These are phyloP conservation scores for Marasmius fiardii DNA, from an alignment of 1,284 basidiomycete species.

Conservation along the genomic window DNA sequence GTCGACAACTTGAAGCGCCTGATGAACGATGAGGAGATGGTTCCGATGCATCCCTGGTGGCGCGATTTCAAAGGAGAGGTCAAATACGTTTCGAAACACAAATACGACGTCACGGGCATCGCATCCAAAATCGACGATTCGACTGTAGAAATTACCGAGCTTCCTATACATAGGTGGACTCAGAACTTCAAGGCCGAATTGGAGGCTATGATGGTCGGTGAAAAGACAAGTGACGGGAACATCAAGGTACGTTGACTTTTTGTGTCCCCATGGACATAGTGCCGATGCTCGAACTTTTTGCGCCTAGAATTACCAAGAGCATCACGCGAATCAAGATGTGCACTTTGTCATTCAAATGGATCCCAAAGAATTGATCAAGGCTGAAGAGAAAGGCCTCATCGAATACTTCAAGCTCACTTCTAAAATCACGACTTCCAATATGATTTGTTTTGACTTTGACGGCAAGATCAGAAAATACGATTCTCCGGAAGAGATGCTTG, in stretches of 20 bases:
- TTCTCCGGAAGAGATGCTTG: constrained; percentile 88
- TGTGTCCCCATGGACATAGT: background rate
- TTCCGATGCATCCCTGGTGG: constrained; percentile 96
- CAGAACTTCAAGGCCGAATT: constrained; percentile 89
- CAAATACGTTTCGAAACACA: constrained; percentile 78
- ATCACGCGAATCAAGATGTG: constrained; percentile 91
- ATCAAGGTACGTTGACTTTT: constrained; percentile 50
- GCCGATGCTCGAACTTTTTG: background rate
- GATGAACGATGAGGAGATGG: constrained; percentile 84
- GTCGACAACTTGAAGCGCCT: constrained; percentile 85
- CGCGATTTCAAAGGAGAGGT: constrained; percentile 92
- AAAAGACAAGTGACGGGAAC: constrained; percentile 62
- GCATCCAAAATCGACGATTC: constrained; percentile 80
- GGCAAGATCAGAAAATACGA: constrained; percentile 96
- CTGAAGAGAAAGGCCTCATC: constrained; percentile 84
- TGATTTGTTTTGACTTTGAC: constrained; percentile 98
- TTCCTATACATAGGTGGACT: constrained; percentile 97
- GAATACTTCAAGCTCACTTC: constrained; percentile 91
- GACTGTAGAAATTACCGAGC: constrained; percentile 92
- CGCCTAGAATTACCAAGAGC: constrained; percentile 88
- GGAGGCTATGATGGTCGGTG: constrained; percentile 69
- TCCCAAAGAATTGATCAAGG: constrained; percentile 80
- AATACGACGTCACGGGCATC: constrained; percentile 83
- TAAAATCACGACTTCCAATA: constrained; percentile 89
- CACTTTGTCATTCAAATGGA: constrained; percentile 88